Percentiles rank a stretch among this genome's conserved stretches.
phyloP scores from a whole-genome alignment of 176 grass and related monocot genomes.

The Chrysopogon serrulatus region DNA sequence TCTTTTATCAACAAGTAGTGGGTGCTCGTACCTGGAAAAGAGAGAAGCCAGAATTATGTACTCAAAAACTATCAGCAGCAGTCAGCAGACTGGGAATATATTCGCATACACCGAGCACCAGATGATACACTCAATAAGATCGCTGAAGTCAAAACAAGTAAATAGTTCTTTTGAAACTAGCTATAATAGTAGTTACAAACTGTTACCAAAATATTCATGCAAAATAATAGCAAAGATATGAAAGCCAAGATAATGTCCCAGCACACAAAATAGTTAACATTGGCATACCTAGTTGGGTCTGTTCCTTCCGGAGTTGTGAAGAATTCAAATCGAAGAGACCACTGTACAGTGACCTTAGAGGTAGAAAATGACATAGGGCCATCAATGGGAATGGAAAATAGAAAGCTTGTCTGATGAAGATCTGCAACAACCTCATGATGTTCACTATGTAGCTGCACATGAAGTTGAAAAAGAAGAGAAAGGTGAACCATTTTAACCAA shows the following conservation, averaged over 20 bases:
- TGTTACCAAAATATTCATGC: not conserved
- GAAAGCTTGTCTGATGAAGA: slow-evolving; percentile 88
- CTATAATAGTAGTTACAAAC: not conserved
- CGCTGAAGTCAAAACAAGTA: not conserved
- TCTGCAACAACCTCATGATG: slow-evolving; percentile 93
- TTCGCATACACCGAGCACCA: not conserved
- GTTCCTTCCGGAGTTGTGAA: slow-evolving; percentile 79
- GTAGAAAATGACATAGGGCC: slow-evolving; percentile 94
- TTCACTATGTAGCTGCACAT: slow-evolving; percentile 76
- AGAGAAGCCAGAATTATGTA: not conserved
- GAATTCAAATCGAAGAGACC: slow-evolving; percentile 94
- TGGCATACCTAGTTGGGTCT: slow-evolving; percentile 59
- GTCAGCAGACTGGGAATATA: not conserved
- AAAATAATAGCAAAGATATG: not conserved
- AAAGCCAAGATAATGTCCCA: not conserved
- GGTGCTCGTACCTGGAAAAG: slow-evolving; percentile 77
- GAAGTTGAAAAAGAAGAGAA: not conserved
- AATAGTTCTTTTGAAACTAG: not conserved
- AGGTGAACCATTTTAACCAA: not conserved
- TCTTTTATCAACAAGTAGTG: slow-evolving; percentile 82
- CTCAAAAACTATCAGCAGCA: slow-evolving; percentile 15
- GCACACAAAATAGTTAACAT: not conserved
- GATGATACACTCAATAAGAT: not conserved
- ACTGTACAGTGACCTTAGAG: slow-evolving; percentile 81
- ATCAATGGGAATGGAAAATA: slow-evolving; percentile 91